Conservation (phyloP, 73 alveolate genomes). For the Diophrys appendiculata region DNA sequence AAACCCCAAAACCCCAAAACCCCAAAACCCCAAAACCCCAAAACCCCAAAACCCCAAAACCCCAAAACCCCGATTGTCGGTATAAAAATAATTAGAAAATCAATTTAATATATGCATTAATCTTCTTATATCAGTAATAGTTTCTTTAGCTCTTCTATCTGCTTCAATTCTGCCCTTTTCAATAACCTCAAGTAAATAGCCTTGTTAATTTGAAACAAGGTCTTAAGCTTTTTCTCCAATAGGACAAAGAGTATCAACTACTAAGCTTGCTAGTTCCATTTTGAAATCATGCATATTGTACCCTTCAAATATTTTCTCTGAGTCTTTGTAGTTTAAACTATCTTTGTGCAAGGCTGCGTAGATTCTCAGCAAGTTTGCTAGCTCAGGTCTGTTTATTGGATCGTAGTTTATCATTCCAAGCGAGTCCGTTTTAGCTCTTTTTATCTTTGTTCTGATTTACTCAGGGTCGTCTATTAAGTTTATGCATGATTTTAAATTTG, state of each 20-base stretch:
- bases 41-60: too few relatives aligned
- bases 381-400: conserved; percentile 64
- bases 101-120: conserved; percentile 6
- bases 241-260: conserved; percentile 67
- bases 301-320: conserved; percentile 42
- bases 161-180: conserved; percentile 56
- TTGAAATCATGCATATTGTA: conserved; percentile 70
- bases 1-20: too few relatives aligned
- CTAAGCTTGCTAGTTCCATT: conserved; percentile 58
- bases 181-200: conserved; percentile 30
- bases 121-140: conserved; percentile 16
- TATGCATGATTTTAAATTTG: conserved; percentile 59
- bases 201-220: conserved; percentile 35
- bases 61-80: too few relatives aligned
- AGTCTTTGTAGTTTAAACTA: conserved; percentile 11
- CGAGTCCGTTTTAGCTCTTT: conserved; percentile 85
- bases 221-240: conserved; percentile 69
- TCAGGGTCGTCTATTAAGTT: conserved; percentile 81
- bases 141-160: conserved; percentile 24
- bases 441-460: conserved; percentile 58
- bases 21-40: too few relatives aligned
- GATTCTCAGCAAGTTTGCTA: conserved; percentile 68
- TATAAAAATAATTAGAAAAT: too few relatives aligned
- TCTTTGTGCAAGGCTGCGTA: conserved; percentile 65
- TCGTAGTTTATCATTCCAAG: conserved; percentile 41